These are phyloP conservation scores for Cadophora malorum DNA, from an alignment of 2,329 filamentous ascomycete genomes.

Conservation along the genomic window DNA sequence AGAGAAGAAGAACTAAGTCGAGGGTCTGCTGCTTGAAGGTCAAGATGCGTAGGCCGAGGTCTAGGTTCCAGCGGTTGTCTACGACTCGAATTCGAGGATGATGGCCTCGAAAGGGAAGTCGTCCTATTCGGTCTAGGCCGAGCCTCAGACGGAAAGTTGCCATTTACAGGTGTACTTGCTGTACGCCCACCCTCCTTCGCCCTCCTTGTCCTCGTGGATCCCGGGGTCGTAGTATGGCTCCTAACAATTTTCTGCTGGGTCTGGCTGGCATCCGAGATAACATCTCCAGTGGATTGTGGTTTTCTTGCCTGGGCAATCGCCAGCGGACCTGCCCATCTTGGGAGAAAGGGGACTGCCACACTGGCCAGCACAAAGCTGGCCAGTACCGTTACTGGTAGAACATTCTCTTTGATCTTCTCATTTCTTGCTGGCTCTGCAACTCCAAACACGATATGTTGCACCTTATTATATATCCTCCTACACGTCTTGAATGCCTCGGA, in stretches of 20 bases:
- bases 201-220: slow-evolving; percentile 51
- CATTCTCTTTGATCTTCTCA: slow-evolving; percentile 83
- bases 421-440: slow-evolving; percentile 70
- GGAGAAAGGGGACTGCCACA: slow-evolving; percentile 75
- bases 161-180: slow-evolving; percentile 44
- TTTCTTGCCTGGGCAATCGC: slow-evolving; percentile 83
- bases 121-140: slow-evolving; percentile 16
- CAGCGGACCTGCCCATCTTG: slow-evolving; percentile 79
- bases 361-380: slow-evolving; percentile 81
- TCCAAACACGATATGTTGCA: slow-evolving; percentile 87
- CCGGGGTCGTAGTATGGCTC: slow-evolving; percentile 72
- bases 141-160: slow-evolving; percentile 43
- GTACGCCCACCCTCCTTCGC: slow-evolving; percentile 52
- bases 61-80: slow-evolving; percentile 37
- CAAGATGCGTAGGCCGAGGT: slow-evolving; percentile 41
- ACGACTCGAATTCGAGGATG: slow-evolving; percentile 36
- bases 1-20: slow-evolving; percentile 72
- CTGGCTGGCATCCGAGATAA: slow-evolving; percentile 61
- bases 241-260: slow-evolving; percentile 64
- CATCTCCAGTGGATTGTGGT: slow-evolving; percentile 67
- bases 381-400: slow-evolving; percentile 79
- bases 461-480: slow-evolving; percentile 84
- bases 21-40: slow-evolving; percentile 55
- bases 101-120: slow-evolving; percentile 36
- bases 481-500: slow-evolving; percentile 82